Evolutionary conservation across 192 early-diverging fungal species (phyloP).

Genomic region (Entomortierella beljakovae): DNA sequence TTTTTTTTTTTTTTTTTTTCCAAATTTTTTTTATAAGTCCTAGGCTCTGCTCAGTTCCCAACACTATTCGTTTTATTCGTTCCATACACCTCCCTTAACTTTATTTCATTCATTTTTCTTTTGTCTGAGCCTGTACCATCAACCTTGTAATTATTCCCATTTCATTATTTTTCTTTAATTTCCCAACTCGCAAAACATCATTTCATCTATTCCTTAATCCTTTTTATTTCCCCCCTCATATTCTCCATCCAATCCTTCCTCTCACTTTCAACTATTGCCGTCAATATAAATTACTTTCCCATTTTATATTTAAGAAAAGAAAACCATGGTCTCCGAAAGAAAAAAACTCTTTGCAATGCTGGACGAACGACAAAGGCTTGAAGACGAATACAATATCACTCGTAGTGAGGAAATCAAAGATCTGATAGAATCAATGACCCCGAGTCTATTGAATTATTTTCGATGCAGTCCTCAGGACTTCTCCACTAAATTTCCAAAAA

Average conservation of each 20-base stretch:
- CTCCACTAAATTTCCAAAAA: slow-evolving; percentile 11
- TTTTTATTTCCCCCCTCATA: neutral
- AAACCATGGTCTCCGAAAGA: slow-evolving; percentile 28
- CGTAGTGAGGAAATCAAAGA: neutral
- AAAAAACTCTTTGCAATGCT: slow-evolving; percentile 33
- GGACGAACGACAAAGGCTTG: slow-evolving; percentile 13
- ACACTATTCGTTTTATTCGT: neutral
- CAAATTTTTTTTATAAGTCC: neutral
- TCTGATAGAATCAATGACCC: slow-evolving; percentile 5
- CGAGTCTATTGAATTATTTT: slow-evolving; percentile 18
- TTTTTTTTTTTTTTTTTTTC: no score
- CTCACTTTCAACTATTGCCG: neutral
- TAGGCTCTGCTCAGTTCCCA: neutral
- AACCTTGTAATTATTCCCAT: neutral
- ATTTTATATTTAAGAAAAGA: neutral
- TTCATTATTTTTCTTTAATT: neutral
- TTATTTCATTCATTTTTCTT: neutral
- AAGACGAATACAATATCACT: neutral
- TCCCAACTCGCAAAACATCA: neutral
- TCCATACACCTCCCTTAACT: neutral
- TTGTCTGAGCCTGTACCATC: no score
- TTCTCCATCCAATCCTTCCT: neutral
- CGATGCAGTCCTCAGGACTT: slow-evolving; percentile 1
- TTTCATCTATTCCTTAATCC: neutral
- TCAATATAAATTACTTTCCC: neutral